Percentiles rank a stretch among this genome's conserved stretches.
These are phyloP conservation scores for Lunasporangiospora selenospora DNA, from an alignment of 192 early-diverging fungal species.

Conservation along the genomic window DNA sequence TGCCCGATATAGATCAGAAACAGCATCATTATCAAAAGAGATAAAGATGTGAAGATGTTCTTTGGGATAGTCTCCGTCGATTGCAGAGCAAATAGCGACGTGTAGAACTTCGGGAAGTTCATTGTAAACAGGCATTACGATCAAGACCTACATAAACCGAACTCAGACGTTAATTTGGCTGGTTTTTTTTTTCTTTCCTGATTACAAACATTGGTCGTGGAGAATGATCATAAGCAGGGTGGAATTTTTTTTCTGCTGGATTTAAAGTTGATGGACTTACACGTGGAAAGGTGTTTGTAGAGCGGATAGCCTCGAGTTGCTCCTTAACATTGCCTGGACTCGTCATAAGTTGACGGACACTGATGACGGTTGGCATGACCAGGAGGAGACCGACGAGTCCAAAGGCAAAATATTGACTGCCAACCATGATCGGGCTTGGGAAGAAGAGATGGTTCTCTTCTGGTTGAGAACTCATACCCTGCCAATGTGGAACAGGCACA, in stretches of 20 bases:
- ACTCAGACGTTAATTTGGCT: background rate
- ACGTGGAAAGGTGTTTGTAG: conserved; percentile 20
- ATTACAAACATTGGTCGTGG: no score
- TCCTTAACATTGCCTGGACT: conserved; percentile 15
- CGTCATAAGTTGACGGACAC: conserved; percentile 11
- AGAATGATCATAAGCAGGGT: no score
- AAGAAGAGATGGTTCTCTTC: conserved; percentile 7
- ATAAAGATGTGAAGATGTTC: conserved; percentile 26
- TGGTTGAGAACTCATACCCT: conserved; percentile 1
- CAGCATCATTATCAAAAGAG: conserved; percentile 25
- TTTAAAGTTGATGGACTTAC: conserved; percentile 8
- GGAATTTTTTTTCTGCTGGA: no score
- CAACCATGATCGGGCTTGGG: background rate
- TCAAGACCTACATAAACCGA: conserved; percentile 1
- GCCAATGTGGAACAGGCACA: conserved; percentile 17
- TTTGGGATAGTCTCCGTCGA: conserved; percentile 24
- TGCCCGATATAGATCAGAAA: conserved; percentile 26
- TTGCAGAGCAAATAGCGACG: conserved; percentile 18
- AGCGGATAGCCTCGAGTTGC: conserved; percentile 6
- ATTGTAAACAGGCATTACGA: conserved; percentile 33
- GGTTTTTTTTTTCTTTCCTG: no score
- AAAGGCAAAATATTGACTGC: conserved; percentile 12
- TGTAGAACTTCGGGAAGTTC: conserved; percentile 18
- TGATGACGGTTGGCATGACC: conserved; percentile 16
- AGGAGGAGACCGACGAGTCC: conserved; percentile 1